Percentiles rank a stretch among this genome's conserved stretches.
These are phyloP conservation scores for Mycosarcoma maydis DNA, from an alignment of 1,284 basidiomycete species.

Conservation along the genomic window DNA sequence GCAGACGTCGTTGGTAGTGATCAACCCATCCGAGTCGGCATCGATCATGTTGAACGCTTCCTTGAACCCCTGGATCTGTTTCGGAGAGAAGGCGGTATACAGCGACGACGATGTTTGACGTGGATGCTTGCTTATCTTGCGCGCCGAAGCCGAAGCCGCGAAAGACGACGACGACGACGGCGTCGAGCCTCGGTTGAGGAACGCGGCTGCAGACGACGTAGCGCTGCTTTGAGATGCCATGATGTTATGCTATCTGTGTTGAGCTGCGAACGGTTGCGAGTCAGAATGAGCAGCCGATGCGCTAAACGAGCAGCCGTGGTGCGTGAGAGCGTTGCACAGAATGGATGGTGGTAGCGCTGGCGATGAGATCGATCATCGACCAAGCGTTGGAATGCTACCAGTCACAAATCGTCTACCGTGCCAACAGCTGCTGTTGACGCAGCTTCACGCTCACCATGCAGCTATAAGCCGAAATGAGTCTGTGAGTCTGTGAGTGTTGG, in stretches of 20 bases:
- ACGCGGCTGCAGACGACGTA: conserved; percentile 39
- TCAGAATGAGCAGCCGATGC: too few relatives aligned
- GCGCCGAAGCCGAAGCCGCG: conserved; percentile 1
- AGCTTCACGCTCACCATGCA: background rate
- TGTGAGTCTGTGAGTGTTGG: conserved; percentile 15
- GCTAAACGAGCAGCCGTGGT: too few relatives aligned
- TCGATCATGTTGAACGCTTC: conserved; percentile 68
- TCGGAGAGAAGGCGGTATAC: conserved; percentile 60
- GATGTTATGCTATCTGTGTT: background rate
- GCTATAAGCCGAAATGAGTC: background rate
- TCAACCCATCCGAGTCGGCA: conserved; percentile 66
- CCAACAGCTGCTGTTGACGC: too few relatives aligned
- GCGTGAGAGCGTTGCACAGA: too few relatives aligned
- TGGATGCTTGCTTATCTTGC: conserved; percentile 48
- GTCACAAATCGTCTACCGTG: too few relatives aligned
- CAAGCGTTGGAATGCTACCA: too few relatives aligned
- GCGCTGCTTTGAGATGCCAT: conserved; percentile 26
- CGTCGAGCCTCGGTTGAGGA: conserved; percentile 25
- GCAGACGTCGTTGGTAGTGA: conserved; percentile 61
- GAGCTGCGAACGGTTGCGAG: too few relatives aligned
- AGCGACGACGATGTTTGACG: conserved; percentile 57
- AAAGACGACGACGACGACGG: too few relatives aligned
- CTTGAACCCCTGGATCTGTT: conserved; percentile 68
- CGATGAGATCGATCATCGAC: too few relatives aligned
- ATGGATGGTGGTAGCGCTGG: too few relatives aligned